Base-by-base conservation (phyloP, 306 rosid species). In the Gastrolobium bilobum region DNA sequence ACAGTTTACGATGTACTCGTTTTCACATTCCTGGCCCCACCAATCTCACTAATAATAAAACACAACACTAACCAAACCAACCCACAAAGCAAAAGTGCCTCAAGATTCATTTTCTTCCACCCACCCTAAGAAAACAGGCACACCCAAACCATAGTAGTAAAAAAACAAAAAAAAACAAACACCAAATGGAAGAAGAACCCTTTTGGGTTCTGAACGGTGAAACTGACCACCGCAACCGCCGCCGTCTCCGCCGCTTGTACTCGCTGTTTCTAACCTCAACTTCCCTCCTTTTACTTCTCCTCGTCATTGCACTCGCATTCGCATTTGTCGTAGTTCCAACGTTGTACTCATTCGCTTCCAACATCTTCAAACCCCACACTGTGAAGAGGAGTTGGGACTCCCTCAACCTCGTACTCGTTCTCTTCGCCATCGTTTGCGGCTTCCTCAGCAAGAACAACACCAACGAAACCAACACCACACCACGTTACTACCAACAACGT, bases 341-440 rank as follows among this genome's bases (percentile, higher is more conserved):
- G 0, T 11, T 92, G 38, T 74, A 47, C 2, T 85, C 94, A 11
- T 88, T 91, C 82, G 70, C 87, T 10, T 88, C 94, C 3, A 84
- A 78, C 29, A 71, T 94, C 15, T 84, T 94, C 54, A 86, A 77
- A 71, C 97, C 97, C 2, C 89, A 90, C 6, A 37, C 70, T 3
- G 89, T 94, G 4, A 92, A 87, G 88, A 93, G 86, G 47, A 79
- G 92, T 38, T 94, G 97, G 97, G 93, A 92, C 30, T 87, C 79
- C 1, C 91, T 94, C 73, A 92, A 94, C 62, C 46, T 92, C 2
- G 68, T 94, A 2, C 97, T 94, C 2, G 97, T 94, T 33, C 90
- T 94, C 74, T 94, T 94, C 40, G 98, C 98, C 82, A 85, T 94
- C 78, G 80, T 88, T 76, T 94, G 98, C 10, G 98, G 90, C 5